Percentiles rank a stretch among this genome's conserved stretches.
These are phyloP conservation scores for Dujonia santamariae DNA, from an alignment of 1,139 yeast genomes.

Conservation along the genomic window DNA sequence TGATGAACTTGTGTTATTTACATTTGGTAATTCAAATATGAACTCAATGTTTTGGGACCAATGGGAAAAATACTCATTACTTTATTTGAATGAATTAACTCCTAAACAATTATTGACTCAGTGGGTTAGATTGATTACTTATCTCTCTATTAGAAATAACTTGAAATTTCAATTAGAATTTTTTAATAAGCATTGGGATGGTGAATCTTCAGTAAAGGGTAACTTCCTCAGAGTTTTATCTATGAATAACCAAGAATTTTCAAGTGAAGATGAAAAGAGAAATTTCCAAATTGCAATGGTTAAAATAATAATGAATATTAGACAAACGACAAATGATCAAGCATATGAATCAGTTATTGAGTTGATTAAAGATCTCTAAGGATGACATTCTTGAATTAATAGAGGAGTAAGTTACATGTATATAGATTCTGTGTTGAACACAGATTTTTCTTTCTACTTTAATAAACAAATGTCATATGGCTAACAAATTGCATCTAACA, in stretches of 20 bases:
- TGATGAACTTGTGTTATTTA: constrained; percentile 28
- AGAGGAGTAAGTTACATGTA: too few relatives aligned
- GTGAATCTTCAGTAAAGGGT: neutral
- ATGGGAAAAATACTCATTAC: constrained; percentile 25
- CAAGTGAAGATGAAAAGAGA: neutral
- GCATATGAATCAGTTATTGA: constrained; percentile 4
- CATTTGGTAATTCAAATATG: constrained; percentile 38
- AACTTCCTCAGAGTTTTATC: neutral
- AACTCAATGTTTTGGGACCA: constrained; percentile 42
- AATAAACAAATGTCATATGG: too few relatives aligned
- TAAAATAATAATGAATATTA: constrained; percentile 1
- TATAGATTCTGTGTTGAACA: too few relatives aligned
- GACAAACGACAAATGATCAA: constrained; percentile 2
- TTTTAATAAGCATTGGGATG: constrained; percentile 30
- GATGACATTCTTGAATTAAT: too few relatives aligned
- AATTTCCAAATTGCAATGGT: constrained; percentile 2
- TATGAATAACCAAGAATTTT: neutral
- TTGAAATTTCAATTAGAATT: constrained; percentile 27
- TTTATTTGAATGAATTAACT: neutral
- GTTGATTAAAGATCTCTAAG: neutral
- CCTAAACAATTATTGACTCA: constrained; percentile 2
- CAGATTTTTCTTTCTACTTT: too few relatives aligned
- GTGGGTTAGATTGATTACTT: constrained; percentile 38
- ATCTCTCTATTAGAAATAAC: constrained; percentile 30
- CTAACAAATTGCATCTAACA: too few relatives aligned